phyloP scores from a whole-genome alignment of 495 filamentous ascomycete genomes.

The Patellaria atrata region DNA sequence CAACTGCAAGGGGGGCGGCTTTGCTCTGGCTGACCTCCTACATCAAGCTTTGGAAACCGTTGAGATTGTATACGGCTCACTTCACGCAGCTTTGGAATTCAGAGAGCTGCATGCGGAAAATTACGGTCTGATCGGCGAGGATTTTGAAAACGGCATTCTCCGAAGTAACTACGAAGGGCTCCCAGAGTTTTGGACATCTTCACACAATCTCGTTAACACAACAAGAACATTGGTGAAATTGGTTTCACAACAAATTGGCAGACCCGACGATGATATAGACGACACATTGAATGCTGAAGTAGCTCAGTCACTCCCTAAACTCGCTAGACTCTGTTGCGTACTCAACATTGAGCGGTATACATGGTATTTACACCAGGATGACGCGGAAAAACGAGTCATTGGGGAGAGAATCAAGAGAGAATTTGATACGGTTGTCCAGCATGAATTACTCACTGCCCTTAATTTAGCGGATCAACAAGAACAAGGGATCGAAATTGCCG shows the following conservation, averaged over 20 bases:
- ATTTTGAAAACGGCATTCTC: slow-evolving; percentile 55
- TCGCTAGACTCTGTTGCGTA: slow-evolving; percentile 44
- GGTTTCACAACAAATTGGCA: slow-evolving; percentile 8
- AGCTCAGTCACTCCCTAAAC: slow-evolving; percentile 36
- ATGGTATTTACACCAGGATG: slow-evolving; percentile 42
- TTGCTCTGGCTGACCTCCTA: slow-evolving; percentile 13
- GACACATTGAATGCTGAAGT: slow-evolving; percentile 29
- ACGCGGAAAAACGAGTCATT: slow-evolving; percentile 32
- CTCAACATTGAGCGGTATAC: slow-evolving; percentile 44
- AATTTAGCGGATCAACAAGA: slow-evolving; percentile 46
- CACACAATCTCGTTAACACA: slow-evolving; percentile 41
- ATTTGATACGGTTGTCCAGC: slow-evolving; percentile 35
- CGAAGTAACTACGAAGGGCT: slow-evolving; percentile 43
- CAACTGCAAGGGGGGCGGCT: slow-evolving; percentile 39
- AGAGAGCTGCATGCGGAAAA: slow-evolving; percentile 46
- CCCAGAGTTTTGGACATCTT: slow-evolving; percentile 71
- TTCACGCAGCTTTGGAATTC: slow-evolving; percentile 62
- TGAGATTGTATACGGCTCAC: slow-evolving; percentile 55
- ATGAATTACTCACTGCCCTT: slow-evolving; percentile 52
- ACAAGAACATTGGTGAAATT: slow-evolving; percentile 38
- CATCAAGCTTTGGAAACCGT: slow-evolving; percentile 44
- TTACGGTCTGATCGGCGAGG: slow-evolving; percentile 56
- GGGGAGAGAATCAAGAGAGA: slow-evolving; percentile 34
- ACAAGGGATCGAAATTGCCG: slow-evolving; percentile 52
- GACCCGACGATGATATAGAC: slow-evolving; percentile 23